phyloP scores from a whole-genome alignment of 2,329 filamentous ascomycete genomes.

The Xylaria polymorpha region DNA sequence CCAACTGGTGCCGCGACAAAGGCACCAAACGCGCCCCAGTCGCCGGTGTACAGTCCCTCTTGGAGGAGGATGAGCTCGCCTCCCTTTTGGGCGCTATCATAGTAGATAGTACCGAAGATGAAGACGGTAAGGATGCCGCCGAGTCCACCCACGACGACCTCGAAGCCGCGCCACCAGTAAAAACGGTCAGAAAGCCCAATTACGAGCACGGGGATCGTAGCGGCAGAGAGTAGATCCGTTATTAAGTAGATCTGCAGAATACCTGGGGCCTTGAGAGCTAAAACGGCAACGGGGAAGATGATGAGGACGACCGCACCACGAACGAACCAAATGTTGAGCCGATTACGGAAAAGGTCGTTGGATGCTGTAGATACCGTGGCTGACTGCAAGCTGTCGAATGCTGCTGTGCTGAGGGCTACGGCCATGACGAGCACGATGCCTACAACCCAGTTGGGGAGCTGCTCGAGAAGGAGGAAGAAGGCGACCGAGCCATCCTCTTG shows the following conservation, averaged over 20 bases:
- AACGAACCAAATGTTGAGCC: slow-evolving; percentile 79
- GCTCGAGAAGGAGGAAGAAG: slow-evolving; percentile 79
- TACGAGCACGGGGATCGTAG: slow-evolving; percentile 78
- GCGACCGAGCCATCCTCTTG: slow-evolving; percentile 72
- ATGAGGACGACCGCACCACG: slow-evolving; percentile 75
- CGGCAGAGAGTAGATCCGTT: slow-evolving; percentile 81
- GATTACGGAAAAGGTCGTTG: slow-evolving; percentile 87
- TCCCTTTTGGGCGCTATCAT: slow-evolving; percentile 71
- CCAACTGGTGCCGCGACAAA: slow-evolving; percentile 84
- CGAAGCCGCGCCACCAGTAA: slow-evolving; percentile 83
- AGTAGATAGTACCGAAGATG: slow-evolving; percentile 83
- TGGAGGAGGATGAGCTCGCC: slow-evolving; percentile 77
- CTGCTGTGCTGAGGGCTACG: slow-evolving; percentile 78
- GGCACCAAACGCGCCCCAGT: slow-evolving; percentile 86
- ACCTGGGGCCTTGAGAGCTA: slow-evolving; percentile 78
- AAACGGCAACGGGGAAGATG: slow-evolving; percentile 78
- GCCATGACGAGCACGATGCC: slow-evolving; percentile 86
- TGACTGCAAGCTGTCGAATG: slow-evolving; percentile 83
- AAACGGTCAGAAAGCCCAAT: slow-evolving; percentile 74
- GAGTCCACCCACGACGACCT: slow-evolving; percentile 81
- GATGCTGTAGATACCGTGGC: slow-evolving; percentile 87
- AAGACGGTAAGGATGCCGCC: slow-evolving; percentile 84
- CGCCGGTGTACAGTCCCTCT: slow-evolving; percentile 77
- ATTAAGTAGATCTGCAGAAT: slow-evolving; percentile 87
- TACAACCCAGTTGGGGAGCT: slow-evolving; percentile 82